Evolutionary conservation across 2,329 filamentous ascomycete species (phyloP).

Genomic region (Juglanconis juglandina): DNA sequence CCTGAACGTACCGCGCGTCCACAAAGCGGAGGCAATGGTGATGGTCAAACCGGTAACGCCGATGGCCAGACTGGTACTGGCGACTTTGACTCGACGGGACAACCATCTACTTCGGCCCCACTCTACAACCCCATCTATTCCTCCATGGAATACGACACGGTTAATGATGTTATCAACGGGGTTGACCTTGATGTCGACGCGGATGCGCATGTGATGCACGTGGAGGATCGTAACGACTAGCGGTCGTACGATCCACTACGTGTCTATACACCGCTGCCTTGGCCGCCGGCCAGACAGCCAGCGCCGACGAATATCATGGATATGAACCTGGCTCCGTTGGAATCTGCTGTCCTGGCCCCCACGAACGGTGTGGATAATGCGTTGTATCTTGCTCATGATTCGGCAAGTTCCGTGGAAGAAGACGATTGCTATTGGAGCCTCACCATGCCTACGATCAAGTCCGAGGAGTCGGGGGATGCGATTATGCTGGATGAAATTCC

Average conservation of each 20-base stretch:
- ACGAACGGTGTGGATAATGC: not conserved
- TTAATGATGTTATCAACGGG: not conserved
- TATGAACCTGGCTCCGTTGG: not conserved
- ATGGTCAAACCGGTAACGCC: not conserved
- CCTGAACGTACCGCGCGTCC: conserved; percentile 13
- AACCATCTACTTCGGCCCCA: not conserved
- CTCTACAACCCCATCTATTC: no score
- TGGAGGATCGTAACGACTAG: conserved; percentile 5
- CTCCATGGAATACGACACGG: no score
- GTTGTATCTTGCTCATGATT: not conserved
- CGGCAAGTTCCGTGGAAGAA: not conserved
- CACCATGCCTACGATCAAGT: not conserved
- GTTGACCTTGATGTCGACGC: not conserved
- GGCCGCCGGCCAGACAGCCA: not conserved
- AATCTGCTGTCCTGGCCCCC: not conserved
- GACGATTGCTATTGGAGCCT: not conserved
- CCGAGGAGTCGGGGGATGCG: not conserved
- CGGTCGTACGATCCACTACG: not conserved
- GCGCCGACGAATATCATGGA: not conserved
- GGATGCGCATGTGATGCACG: not conserved
- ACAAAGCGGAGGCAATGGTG: not conserved
- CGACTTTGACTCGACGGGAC: not conserved
- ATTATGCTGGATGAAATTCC: not conserved
- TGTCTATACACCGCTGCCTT: not conserved
- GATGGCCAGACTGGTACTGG: not conserved